These are phyloP conservation scores for Rhynchosporium agropyri DNA, from an alignment of 2,329 filamentous ascomycete species.

Conservation along the genomic window DNA sequence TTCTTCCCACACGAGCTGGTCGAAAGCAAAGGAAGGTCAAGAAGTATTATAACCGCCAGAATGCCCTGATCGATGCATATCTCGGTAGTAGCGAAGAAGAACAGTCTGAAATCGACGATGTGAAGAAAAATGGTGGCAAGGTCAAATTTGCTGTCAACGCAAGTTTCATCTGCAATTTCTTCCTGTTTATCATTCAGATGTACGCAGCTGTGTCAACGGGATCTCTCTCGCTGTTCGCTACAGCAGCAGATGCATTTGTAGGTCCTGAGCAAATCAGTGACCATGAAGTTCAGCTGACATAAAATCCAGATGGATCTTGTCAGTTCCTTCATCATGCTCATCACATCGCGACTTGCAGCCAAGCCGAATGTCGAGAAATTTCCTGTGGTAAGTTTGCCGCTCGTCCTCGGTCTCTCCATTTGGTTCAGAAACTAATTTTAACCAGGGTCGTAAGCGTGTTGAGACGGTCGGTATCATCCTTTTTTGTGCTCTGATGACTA, in stretches of 20 bases:
- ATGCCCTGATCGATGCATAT: constrained; percentile 54
- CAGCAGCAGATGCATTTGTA: constrained; percentile 65
- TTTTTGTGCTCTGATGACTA: constrained; percentile 68
- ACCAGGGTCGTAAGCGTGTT: constrained; percentile 59
- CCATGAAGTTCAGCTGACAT: constrained; percentile 21
- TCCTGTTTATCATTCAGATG: constrained; percentile 59
- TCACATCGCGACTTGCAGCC: constrained; percentile 61
- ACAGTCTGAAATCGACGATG: constrained; percentile 53
- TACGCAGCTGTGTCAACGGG: constrained; percentile 61
- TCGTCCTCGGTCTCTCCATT: constrained; percentile 1
- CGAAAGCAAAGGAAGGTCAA: constrained; percentile 49
- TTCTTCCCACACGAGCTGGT: constrained; percentile 38
- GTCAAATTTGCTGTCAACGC: constrained; percentile 57
- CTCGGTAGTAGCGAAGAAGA: constrained; percentile 60
- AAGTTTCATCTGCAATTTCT: constrained; percentile 55
- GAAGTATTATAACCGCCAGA: constrained; percentile 53
- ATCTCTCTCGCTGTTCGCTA: constrained; percentile 65
- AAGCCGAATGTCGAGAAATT: constrained; percentile 64
- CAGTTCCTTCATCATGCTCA: constrained; percentile 63
- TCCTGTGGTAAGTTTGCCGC: constrained; percentile 51
- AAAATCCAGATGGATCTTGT: constrained; percentile 59
- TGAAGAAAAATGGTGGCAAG: constrained; percentile 52
- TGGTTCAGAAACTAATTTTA: constrained; percentile 14
- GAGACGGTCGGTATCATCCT: constrained; percentile 68
- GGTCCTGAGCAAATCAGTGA: constrained; percentile 34